Evolutionary conservation across 345 rosid genomes (phyloP).

Genomic region (Clarkia xantiana): DNA sequence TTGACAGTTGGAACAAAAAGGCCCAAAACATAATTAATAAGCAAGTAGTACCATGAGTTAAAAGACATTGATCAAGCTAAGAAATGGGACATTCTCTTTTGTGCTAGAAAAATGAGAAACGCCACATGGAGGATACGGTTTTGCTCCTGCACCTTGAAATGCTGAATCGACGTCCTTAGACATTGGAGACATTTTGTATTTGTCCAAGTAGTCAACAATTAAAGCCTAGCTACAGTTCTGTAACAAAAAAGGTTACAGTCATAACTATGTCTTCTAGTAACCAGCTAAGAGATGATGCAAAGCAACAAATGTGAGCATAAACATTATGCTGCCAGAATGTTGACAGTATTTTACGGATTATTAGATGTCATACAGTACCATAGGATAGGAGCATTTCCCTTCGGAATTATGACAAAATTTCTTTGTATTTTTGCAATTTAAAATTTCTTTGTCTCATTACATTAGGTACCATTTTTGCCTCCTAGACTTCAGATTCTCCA

Average conservation of each 20-base stretch:
- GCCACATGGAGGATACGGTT: constrained; percentile 28
- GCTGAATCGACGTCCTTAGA: constrained; percentile 34
- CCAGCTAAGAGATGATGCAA: no score
- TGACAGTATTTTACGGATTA: no score
- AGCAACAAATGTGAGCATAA: no score
- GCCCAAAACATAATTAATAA: not conserved
- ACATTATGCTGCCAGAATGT: no score
- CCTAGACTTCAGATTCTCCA: no score
- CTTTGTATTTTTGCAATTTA: no score
- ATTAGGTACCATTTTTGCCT: no score
- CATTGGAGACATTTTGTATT: constrained; percentile 30
- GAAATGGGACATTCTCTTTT: not conserved
- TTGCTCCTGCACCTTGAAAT: constrained; percentile 44
- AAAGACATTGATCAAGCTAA: not conserved
- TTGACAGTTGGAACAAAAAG: not conserved
- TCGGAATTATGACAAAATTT: no score
- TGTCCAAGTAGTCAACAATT: constrained; percentile 4
- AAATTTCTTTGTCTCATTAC: no score
- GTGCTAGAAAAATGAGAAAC: not conserved
- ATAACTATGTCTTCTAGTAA: not conserved
- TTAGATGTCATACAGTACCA: no score
- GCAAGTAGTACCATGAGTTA: not conserved
- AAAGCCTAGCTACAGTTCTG: not conserved
- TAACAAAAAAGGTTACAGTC: not conserved
- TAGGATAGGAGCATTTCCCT: no score